Evolutionary conservation across 2,329 filamentous ascomycete genomes (phyloP).

Genomic region (Metarhizium robertsii): DNA sequence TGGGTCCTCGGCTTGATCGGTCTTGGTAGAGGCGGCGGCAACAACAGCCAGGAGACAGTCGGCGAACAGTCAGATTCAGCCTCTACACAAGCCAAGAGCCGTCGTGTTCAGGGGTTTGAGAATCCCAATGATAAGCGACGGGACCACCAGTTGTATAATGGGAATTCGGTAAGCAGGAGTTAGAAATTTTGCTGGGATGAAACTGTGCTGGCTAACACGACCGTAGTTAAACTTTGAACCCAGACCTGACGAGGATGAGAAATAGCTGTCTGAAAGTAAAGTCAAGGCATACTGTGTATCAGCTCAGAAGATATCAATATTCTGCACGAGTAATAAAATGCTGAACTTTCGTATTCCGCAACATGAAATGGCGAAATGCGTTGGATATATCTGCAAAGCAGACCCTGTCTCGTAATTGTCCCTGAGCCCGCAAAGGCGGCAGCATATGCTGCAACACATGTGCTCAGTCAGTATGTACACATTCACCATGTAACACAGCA

Average conservation of each 20-base stretch:
- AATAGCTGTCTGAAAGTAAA: constrained; percentile 9
- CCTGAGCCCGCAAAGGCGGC: background rate
- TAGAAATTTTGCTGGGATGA: background rate
- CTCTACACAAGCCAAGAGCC: constrained; percentile 12
- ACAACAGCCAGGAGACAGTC: background rate
- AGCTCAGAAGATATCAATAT: background rate
- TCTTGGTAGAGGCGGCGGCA: constrained; percentile 10
- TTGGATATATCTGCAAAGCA: background rate
- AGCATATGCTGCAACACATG: background rate
- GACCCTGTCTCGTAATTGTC: background rate
- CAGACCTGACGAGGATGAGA: constrained; percentile 48
- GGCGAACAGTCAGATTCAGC: constrained; percentile 4
- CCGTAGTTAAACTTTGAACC: constrained; percentile 59
- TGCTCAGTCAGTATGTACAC: background rate
- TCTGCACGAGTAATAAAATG: background rate
- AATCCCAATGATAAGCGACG: constrained; percentile 44
- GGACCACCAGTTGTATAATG: constrained; percentile 76
- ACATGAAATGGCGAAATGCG: background rate
- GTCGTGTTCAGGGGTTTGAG: constrained; percentile 19
- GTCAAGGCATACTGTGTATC: background rate
- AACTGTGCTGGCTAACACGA: background rate
- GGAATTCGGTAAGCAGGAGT: constrained; percentile 61
- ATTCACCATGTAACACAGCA: background rate
- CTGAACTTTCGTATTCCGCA: background rate
- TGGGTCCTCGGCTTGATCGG: constrained; percentile 26